Evolutionary conservation across 352 stramenopile genomes (phyloP), one percentile per base, ranked within the genome.

Genomic region (Globisporangium camurandrum): DNA sequence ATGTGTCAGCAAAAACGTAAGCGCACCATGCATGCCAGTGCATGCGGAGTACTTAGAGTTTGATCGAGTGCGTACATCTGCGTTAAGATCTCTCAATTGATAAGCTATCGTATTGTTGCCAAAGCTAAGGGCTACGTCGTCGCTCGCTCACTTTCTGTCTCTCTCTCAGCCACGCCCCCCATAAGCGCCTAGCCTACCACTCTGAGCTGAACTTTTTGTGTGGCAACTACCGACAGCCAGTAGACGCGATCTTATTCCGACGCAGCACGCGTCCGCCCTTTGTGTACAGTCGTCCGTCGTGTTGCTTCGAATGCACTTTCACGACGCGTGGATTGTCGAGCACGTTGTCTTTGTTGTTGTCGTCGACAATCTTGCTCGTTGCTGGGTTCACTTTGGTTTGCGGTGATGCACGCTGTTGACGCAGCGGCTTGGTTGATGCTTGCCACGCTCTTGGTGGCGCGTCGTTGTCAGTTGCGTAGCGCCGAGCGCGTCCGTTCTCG

Each of bases 261-360:
- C 59, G 52, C 17, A 83, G 53, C 38, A 78, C 59, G 16, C 61
- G 62, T 22, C 60, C 63, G 23, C 66, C 66, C 14, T 75, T 53
- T 3, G 67, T 78, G 53, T 76, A 88, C 20, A 74, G 76, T 12
- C 68, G 64, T 14, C 39, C 41, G 30, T 84, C 72, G 49, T 68
- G 64, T 57, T 88, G 76, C 57, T 85, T 88, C n/a, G 67, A 61
- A 33, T 88, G 76, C 26, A 82, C 66, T 16, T 61, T 61, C 19
- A 72, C 57, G 14, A 88, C 57, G 7, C 76, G 71, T 3, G 76
- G 76, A 10, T 49, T 46, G 3, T 67, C 57, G 28, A 65, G 60
- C 2, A 59, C 36, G 26, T 49, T 19, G 12, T n/a, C n/a, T n/a
- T n/a, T n/a, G n/a, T n/a, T 19, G 9, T 41, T 19, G n/a, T 8